Base-by-base conservation (phyloP, 2,329 filamentous ascomycete species). In the Aspergillus sp. region DNA sequence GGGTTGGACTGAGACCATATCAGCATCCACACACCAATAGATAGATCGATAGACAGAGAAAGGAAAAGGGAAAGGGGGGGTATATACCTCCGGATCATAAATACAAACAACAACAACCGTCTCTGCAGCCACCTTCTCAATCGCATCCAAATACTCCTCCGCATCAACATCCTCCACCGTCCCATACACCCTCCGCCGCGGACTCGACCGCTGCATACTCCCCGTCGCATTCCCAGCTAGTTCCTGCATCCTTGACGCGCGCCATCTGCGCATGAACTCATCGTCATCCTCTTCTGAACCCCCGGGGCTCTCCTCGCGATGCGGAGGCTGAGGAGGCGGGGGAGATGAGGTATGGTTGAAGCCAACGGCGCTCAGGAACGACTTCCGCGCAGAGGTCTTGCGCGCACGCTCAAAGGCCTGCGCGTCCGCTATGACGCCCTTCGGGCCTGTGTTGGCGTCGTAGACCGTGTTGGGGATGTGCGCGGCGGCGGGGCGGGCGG, bases 51-150 rank as follows among this genome's bases (percentile, higher is more conserved):
- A 33, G 11, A 16, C 8, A 14, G 20, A 24, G 22, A 24, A 32
- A 8, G 19, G 27, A 14, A 16, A 25, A 27, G 15, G 12, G n/a
- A 35, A 16, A 31, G 28, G 15, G 25, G 7, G 16, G 31, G 33
- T 31, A 63, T 77, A 56, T 74, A 93, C 86, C 68, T 82, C 74
- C 40, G 83, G 74, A 53, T 95, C 86, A 58, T 86, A 91, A 44
- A 98, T 86, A 63, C 89, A 93, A 16, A 98, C 91, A 2, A 95
- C 82, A 2, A 96, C 88, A 3, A 82, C 74, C 0, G 85, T 89
- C 29, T 89, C 83, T 29, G 78, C 64, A 24, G 78, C 71, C 4
- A 89, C 85, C 62, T 86, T 91, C 64, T 98, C 91, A 47, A 96
- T 86, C 34, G 89, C 88, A 59, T 96, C 88, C n/a, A 98, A 72